A percentile compares a stretch with the other conserved stretches of the same genome.
Evolutionary conservation across 805 yeast genomes (phyloP).

Genomic region (Wickerhamiella spandovensis): DNA sequence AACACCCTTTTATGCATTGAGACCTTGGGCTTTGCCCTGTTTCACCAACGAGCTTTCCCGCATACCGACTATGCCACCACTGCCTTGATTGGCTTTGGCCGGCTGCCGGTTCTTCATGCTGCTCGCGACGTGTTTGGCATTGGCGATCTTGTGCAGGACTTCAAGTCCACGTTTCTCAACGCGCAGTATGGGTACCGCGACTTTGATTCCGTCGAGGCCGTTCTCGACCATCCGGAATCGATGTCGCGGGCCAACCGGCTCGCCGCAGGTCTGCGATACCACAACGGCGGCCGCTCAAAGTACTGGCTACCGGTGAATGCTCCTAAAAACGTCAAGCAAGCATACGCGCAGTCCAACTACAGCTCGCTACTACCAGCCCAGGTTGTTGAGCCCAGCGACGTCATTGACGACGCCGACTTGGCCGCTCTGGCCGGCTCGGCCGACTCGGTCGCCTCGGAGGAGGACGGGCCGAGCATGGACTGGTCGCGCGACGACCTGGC

Average conservation of each 20-base stretch:
- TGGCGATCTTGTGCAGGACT: slow-evolving; percentile 70
- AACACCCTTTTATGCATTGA: slow-evolving; percentile 73
- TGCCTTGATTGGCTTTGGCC: slow-evolving; percentile 51
- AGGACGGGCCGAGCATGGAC: background rate
- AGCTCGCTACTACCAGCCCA: slow-evolving; percentile 1
- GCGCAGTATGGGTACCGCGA: slow-evolving; percentile 64
- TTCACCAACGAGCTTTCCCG: slow-evolving; percentile 82
- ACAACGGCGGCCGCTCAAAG: slow-evolving; percentile 61
- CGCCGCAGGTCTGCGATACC: slow-evolving; percentile 71
- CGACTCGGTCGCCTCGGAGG: no score
- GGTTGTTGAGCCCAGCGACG: background rate
- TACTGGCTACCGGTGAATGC: slow-evolving; percentile 52
- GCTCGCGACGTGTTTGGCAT: slow-evolving; percentile 62
- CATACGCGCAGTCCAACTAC: background rate
- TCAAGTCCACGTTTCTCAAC: slow-evolving; percentile 53
- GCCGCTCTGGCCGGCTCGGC: no score
- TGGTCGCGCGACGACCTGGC: slow-evolving; percentile 14
- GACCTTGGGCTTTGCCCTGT: slow-evolving; percentile 68
- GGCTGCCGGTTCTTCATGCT: slow-evolving; percentile 51
- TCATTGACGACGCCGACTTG: background rate
- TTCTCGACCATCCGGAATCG: slow-evolving; percentile 50
- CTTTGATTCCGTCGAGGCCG: slow-evolving; percentile 69
- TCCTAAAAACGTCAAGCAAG: background rate
- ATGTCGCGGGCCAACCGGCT: slow-evolving; percentile 53
- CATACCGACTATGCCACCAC: slow-evolving; percentile 54